Evolutionary conservation across 1,139 yeast genomes (phyloP).

Genomic region (Kodamaea suecica): DNA sequence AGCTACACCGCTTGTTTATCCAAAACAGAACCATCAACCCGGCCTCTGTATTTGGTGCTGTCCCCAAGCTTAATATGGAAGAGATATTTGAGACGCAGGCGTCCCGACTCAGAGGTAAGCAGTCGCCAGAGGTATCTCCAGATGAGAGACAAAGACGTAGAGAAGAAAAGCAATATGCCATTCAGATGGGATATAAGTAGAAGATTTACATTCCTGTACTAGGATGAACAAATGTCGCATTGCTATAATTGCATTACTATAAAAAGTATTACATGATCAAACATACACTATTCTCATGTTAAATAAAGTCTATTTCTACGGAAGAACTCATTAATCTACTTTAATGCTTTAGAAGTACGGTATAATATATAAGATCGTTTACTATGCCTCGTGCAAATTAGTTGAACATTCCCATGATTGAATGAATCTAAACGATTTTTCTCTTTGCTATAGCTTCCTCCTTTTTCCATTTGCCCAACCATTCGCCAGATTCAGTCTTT

Average conservation of each 20-base stretch:
- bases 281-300: too few species aligned
- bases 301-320: too few species aligned
- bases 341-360: too few species aligned
- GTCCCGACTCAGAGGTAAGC: conserved; percentile 49
- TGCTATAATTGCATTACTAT: too few species aligned
- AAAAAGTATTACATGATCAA: too few species aligned
- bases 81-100: conserved; percentile 60
- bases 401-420: too few species aligned
- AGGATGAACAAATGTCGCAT: too few species aligned
- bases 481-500: conserved; percentile 56
- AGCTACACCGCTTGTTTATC: conserved; percentile 48
- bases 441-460: conserved; percentile 52
- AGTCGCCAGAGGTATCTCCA: conserved; percentile 46
- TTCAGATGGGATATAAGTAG: conserved; percentile 49
- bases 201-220: too few species aligned
- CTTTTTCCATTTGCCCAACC: conserved; percentile 71
- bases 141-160: conserved; percentile 30
- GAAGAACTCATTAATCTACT: too few species aligned
- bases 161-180: conserved; percentile 48
- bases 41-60: conserved; percentile 70
- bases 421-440: conserved; percentile 21
- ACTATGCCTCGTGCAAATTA: too few species aligned
- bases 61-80: conserved; percentile 64
- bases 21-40: conserved; percentile 69
- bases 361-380: too few species aligned